Conservation (phyloP, 306 rosid genomes). For the Ammopiptanthus mongolicus region DNA sequence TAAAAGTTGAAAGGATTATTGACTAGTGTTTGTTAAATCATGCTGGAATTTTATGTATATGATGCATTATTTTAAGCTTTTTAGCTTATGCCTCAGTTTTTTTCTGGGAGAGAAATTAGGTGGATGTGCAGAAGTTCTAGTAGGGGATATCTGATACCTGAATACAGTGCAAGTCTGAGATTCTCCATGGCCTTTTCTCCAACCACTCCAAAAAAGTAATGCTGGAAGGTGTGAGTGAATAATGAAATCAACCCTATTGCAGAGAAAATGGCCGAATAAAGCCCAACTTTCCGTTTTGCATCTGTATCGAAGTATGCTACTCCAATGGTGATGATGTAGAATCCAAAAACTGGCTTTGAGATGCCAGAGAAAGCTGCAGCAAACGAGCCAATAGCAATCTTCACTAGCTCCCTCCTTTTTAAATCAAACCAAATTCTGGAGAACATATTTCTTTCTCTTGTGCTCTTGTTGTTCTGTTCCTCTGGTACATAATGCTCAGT, state of each 20-base stretch:
- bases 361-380: constrained; percentile 71
- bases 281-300: constrained; percentile 54
- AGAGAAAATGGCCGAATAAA: constrained; percentile 52
- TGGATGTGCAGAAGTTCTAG: not conserved
- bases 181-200: constrained; percentile 88
- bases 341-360: constrained; percentile 83
- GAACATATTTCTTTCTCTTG: constrained; percentile 38
- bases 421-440: constrained; percentile 82
- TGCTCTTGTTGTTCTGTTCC: constrained; percentile 24
- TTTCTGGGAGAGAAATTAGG: not conserved
- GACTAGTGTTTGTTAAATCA: not conserved
- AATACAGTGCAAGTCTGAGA: constrained; percentile 58
- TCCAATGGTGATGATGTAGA: constrained; percentile 73
- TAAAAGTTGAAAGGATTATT: constrained; percentile 16
- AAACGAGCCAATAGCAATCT: constrained; percentile 48
- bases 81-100: not conserved
- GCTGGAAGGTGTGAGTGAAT: constrained; percentile 74
- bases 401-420: constrained; percentile 45
- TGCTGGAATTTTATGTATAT: not conserved
- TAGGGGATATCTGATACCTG: constrained; percentile 44
- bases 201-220: constrained; percentile 74
- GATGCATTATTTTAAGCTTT: constrained; percentile 3
- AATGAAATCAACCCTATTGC: constrained; percentile 64
- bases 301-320: constrained; percentile 51
- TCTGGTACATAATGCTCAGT: constrained; percentile 21